Evolutionary conservation across 345 rosid species (phyloP).

Genomic region (Brassica napus): DNA sequence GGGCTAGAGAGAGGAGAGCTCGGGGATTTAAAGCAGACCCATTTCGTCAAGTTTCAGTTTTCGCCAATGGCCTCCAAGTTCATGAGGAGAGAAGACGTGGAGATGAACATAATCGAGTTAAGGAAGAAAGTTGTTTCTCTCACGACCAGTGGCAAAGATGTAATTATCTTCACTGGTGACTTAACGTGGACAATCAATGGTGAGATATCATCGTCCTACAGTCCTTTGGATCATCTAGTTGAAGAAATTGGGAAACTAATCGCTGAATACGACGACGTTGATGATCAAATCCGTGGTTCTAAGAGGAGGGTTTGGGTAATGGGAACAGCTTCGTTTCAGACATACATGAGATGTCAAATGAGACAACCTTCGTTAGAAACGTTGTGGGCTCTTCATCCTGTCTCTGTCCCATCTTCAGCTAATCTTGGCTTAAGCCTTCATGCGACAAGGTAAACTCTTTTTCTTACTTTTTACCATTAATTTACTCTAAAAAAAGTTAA

Average conservation of each 20-base stretch:
- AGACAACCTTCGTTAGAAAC: conserved; percentile 74
- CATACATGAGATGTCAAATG: conserved; percentile 81
- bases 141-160: conserved; percentile 50
- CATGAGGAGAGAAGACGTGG: conserved; percentile 75
- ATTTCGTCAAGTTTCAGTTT: conserved; percentile 66
- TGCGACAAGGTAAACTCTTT: conserved; percentile 59
- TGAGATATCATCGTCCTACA: conserved; percentile 40
- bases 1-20: conserved; percentile 66
- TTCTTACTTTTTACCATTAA: conserved; percentile 35
- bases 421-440: conserved; percentile 83
- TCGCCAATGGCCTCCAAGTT: conserved; percentile 62
- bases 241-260: conserved; percentile 60
- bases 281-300: conserved; percentile 40
- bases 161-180: conserved; percentile 74
- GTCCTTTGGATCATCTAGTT: conserved; percentile 63
- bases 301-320: conserved; percentile 61
- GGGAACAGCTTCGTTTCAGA: conserved; percentile 75
- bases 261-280: conserved; percentile 42
- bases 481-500: conserved; percentile 9
- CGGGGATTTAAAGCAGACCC: conserved; percentile 52
- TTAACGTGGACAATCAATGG: conserved; percentile 58
- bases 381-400: conserved; percentile 81
- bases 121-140: conserved; percentile 58
- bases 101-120: conserved; percentile 56
- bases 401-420: conserved; percentile 79